Evolutionary conservation across 768 basidiomycete genomes (phyloP), one percentile per base, ranked within the genome.

Genomic region (Mycena polygramma): DNA sequence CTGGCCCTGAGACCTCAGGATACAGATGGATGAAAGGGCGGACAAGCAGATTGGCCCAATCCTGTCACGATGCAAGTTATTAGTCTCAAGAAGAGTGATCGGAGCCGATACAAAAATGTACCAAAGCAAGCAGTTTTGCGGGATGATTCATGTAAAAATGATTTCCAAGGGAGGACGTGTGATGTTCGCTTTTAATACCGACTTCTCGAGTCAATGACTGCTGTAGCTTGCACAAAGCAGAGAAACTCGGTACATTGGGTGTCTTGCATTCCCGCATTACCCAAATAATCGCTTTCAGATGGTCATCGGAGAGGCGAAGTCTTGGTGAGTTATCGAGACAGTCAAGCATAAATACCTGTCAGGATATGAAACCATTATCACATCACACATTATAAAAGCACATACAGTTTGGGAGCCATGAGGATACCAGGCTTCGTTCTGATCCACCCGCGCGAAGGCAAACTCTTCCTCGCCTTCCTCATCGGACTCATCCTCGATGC

Each of bases 261-360:
- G 77, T 76, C 9, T 77, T 75, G 48, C 75, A 77, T 63, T 81
- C 74, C 5, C 69, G 68, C 80, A 82, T 79, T 3, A 75, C 74
- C 80, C 79, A 81, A 1, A 82, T 61, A 57, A 82, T 75, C 9
- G 71, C 36, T 48, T 78, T 76, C 20, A 83, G 52, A 17, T 80
- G 81, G 57, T 78, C 76, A 55, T 78, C 76, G 10, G 82, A 81
- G 1, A 83, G 73, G 0, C 80, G 74, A 7, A 79, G 73, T 14
- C 77, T 75, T 0, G 80, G 81, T 1, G 80, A 63, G 57, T 77
- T 79, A 62, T 82, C 81, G 0, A 82, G 60, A 7, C 79, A n/a
- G 51, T 82, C 80, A 15, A 81, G 74, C 57, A 81, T 65, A 19
- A 65, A 65, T 45, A 48, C 49, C 54, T 49, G 63, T 49, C n/a